Conservation (phyloP, 2,329 filamentous ascomycete species). For the Cordyceps cateniannulata region DNA sequence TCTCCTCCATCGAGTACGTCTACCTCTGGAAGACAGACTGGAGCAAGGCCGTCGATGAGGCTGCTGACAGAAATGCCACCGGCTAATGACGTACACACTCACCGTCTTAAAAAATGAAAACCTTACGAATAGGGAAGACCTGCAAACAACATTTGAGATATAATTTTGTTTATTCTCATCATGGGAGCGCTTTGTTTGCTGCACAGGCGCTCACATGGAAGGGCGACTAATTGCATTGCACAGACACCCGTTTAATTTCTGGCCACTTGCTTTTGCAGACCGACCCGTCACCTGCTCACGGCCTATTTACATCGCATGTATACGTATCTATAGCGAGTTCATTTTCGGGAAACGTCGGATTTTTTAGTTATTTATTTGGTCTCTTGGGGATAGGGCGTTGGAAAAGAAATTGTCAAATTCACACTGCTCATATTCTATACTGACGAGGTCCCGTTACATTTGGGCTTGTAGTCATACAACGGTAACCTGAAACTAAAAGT, state of each 20-base stretch:
- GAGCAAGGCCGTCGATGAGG: slow-evolving; percentile 46
- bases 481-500: neutral
- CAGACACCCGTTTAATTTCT: neutral
- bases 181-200: neutral
- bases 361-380: too few relatives aligned
- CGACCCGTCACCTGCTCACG: neutral
- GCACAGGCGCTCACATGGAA: neutral
- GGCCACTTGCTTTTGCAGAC: neutral
- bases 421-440: neutral
- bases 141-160: neutral
- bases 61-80: slow-evolving; percentile 43
- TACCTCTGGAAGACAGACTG: slow-evolving; percentile 48
- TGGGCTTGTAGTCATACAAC: neutral
- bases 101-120: neutral
- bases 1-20: slow-evolving; percentile 46
- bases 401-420: too few relatives aligned
- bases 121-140: neutral
- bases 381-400: too few relatives aligned
- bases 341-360: too few relatives aligned
- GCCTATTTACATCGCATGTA: neutral
- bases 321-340: neutral
- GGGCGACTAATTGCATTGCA: neutral
- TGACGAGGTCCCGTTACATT: neutral
- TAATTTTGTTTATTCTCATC: neutral
- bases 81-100: slow-evolving; percentile 26